Evolutionary conservation across 768 basidiomycete species (phyloP), one percentile per base, ranked within the genome.

Genomic region (Kwoniella shandongensis): DNA sequence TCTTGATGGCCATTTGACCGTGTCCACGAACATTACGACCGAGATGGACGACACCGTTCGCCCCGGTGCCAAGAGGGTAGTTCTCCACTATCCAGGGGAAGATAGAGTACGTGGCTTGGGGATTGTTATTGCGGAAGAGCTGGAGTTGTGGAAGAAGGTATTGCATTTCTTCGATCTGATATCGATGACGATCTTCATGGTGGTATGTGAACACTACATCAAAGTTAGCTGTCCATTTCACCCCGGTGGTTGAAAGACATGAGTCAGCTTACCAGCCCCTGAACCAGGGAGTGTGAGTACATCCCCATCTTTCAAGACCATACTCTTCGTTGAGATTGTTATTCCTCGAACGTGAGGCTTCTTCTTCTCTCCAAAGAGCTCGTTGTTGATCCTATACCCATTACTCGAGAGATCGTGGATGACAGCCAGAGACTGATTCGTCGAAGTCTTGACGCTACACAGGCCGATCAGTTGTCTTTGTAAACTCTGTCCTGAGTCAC

Each of bases 391-490:
- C 11, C 53, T 20, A 38, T 55, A 63, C 10, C 67, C 67, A 20
- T 66, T 66, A 7, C 49, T 40, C 0, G 65, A 69, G 6, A 55
- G 38, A 44, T 69, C 67, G 29, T 66, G 62, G 13, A 69, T 22
- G 18, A 59, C 42, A 4, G 57, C 60, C 4, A 69, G 12, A 10
- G 59, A 48, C 4, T 59, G 48, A 1, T 20, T 8, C 7, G 59
- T 47, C 22, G 46, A 53, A 5, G 67, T 69, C 22, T 54, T 29
- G 18, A 69, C 52, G 0, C 63, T 65, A 59, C 1, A 35, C 10
- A 11, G 17, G 50, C 54, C 62, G 42, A 41, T 26, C n/a, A 15
- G n/a, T n/a, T n/a, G n/a, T n/a, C n/a, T n/a, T n/a, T n/a, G n/a
- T n/a, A n/a, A n/a, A n/a, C n/a, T n/a, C n/a, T n/a, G n/a, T n/a